Evolutionary conservation across 2,329 filamentous ascomycete species (phyloP).

Genomic region (Arthroderma sp.): DNA sequence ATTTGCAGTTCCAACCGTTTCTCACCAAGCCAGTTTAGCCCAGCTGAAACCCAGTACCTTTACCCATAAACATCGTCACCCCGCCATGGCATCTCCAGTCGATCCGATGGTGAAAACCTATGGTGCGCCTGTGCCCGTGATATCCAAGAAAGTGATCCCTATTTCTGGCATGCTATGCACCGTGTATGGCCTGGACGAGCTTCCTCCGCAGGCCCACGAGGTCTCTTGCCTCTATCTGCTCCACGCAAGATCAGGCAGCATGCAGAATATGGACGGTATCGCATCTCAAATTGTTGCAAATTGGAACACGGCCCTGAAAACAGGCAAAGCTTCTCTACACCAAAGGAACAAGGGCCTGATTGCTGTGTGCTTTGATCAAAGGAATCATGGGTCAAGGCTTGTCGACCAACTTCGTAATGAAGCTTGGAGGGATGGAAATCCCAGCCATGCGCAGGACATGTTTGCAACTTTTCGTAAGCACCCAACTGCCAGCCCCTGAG

Average conservation of each 20-base stretch:
- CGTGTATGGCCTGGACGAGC: slow-evolving; percentile 67
- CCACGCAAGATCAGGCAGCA: slow-evolving; percentile 60
- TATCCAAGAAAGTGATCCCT: slow-evolving; percentile 54
- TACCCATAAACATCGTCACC: too few relatives aligned
- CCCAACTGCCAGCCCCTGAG: background rate
- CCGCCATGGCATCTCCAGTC: slow-evolving; percentile 22
- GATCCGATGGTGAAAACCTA: slow-evolving; percentile 21
- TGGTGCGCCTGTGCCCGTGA: slow-evolving; percentile 11
- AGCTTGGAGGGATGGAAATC: slow-evolving; percentile 67
- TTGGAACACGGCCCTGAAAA: slow-evolving; percentile 43
- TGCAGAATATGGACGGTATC: slow-evolving; percentile 61
- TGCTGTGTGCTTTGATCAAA: slow-evolving; percentile 76
- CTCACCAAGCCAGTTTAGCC: too few relatives aligned
- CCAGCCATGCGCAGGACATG: slow-evolving; percentile 82
- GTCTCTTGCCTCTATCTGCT: slow-evolving; percentile 84
- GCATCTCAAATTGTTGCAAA: slow-evolving; percentile 55
- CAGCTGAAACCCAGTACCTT: too few relatives aligned
- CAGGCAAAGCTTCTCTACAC: slow-evolving; percentile 16
- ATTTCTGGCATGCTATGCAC: slow-evolving; percentile 69
- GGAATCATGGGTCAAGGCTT: slow-evolving; percentile 71
- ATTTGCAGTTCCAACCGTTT: too few relatives aligned
- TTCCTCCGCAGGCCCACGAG: slow-evolving; percentile 40
- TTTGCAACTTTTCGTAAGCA: slow-evolving; percentile 56
- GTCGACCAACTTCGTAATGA: slow-evolving; percentile 57
- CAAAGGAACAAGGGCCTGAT: slow-evolving; percentile 48